These are phyloP conservation scores for Infundibulicybe gibba DNA, from an alignment of 768 basidiomycete genomes.

Conservation along the genomic window DNA sequence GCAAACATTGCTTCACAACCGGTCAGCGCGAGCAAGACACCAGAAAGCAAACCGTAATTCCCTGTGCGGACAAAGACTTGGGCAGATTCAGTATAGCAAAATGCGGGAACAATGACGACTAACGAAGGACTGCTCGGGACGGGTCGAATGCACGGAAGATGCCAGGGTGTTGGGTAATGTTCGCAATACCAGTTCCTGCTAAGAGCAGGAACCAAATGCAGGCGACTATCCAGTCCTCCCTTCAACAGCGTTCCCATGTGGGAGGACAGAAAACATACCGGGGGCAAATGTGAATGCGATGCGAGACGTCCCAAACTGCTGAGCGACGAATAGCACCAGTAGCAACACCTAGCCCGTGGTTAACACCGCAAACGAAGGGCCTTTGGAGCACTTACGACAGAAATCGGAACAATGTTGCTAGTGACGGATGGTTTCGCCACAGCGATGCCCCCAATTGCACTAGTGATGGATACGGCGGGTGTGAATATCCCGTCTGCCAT, in stretches of 20 bases:
- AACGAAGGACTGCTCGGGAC: conserved; percentile 59
- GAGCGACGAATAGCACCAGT: conserved; percentile 51
- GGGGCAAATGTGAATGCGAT: conserved; percentile 54
- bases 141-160: conserved; percentile 69
- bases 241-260: background rate
- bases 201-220: conserved; percentile 54
- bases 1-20: conserved; percentile 70
- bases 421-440: conserved; percentile 50
- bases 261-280: too few relatives aligned
- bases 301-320: conserved; percentile 56
- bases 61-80: conserved; percentile 63
- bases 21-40: conserved; percentile 64
- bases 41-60: conserved; percentile 58
- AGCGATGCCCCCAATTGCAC: conserved; percentile 65
- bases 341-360: conserved; percentile 40
- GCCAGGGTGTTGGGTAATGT: conserved; percentile 49
- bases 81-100: background rate
- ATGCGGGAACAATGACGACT: conserved; percentile 11
- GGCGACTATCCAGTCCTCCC: conserved; percentile 33
- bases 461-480: conserved; percentile 66
- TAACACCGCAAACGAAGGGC: background rate
- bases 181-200: conserved; percentile 51
- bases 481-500: conserved; percentile 69
- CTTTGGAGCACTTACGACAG: conserved; percentile 38
- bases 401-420: conserved; percentile 50